Conservation (phyloP, 768 basidiomycete genomes). For the Amanita rubescens region DNA sequence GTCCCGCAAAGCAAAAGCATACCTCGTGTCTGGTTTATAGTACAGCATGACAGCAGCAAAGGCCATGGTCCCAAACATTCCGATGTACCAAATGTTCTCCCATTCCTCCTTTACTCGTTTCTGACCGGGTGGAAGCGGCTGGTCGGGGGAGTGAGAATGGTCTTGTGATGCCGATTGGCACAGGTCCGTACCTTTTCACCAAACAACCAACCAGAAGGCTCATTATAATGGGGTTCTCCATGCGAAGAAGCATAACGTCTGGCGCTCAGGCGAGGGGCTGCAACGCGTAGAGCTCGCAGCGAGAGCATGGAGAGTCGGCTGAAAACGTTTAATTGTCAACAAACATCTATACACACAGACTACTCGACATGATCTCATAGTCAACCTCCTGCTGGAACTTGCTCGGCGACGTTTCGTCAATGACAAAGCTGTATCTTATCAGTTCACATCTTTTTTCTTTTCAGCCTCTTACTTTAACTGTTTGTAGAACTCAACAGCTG, state of each 20-base stretch:
- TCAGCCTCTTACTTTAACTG: conserved; percentile 38
- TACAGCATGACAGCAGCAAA: conserved; percentile 70
- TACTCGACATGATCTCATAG: conserved; percentile 40
- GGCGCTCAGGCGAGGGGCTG: conserved; percentile 27
- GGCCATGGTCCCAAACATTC: conserved; percentile 86
- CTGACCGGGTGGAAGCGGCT: conserved; percentile 76
- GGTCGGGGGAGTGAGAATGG: conserved; percentile 4
- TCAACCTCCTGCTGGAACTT: conserved; percentile 28
- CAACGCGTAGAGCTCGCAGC: conserved; percentile 38
- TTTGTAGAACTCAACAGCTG: conserved; percentile 41
- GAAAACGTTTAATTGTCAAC: conserved; percentile 4
- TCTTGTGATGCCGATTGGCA: neutral
- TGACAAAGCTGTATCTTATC: conserved; percentile 35
- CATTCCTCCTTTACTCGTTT: conserved; percentile 85
- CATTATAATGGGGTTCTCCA: conserved; percentile 79
- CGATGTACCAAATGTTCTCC: conserved; percentile 87
- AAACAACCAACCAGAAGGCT: conserved; percentile 82
- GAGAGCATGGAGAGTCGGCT: conserved; percentile 30
- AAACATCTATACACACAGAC: conserved; percentile 12
- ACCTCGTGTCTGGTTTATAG: conserved; percentile 95
- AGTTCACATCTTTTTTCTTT: neutral
- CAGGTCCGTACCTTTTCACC: conserved; percentile 70
- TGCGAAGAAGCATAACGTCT: conserved; percentile 57
- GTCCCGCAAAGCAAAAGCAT: conserved; percentile 18
- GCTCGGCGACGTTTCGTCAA: conserved; percentile 48